Percentiles rank a stretch among this genome's conserved stretches.
These are phyloP conservation scores for Calonectria honghensis DNA, from an alignment of 2,329 filamentous ascomycete species.

Conservation along the genomic window DNA sequence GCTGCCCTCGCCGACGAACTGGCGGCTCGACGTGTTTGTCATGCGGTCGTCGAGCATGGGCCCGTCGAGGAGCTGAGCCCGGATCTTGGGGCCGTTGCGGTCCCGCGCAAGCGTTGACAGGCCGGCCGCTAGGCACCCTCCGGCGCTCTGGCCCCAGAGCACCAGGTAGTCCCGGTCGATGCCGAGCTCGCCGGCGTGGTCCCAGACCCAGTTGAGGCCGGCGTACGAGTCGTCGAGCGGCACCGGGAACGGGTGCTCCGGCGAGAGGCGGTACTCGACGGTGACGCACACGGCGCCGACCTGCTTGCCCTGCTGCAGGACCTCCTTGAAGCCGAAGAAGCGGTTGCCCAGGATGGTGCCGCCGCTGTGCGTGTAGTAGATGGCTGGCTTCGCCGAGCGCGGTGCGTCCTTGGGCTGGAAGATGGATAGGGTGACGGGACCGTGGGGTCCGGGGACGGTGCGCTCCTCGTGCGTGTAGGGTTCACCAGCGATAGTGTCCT, in stretches of 20 bases:
- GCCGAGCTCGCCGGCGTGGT: conserved; percentile 61
- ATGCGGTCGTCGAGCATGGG: conserved; percentile 69
- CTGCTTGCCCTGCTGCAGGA: conserved; percentile 44
- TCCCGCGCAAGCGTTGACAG: conserved; percentile 63
- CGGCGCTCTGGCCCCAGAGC: conserved; percentile 65
- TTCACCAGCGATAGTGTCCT: conserved; percentile 41
- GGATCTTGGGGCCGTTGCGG: conserved; percentile 55
- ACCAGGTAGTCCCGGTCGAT: conserved; percentile 63
- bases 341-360: conserved; percentile 51
- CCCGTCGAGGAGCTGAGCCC: conserved; percentile 65
- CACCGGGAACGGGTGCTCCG: conserved; percentile 50
- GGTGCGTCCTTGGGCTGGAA: conserved; percentile 42
- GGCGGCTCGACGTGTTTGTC: conserved; percentile 56
- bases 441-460: conserved; percentile 42
- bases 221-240: conserved; percentile 54
- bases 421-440: conserved; percentile 48
- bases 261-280: conserved; percentile 55
- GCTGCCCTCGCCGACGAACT: conserved; percentile 57
- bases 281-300: conserved; percentile 49
- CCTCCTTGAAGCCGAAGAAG: conserved; percentile 48
- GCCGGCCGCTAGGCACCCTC: conserved; percentile 64
- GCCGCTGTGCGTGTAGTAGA: conserved; percentile 52
- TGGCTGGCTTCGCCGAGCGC: conserved; percentile 39
- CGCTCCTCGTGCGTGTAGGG: conserved; percentile 51
- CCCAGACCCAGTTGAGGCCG: conserved; percentile 60